These are phyloP conservation scores for Paramecium sonneborni DNA, from an alignment of 73 alveolate genomes.

Conservation along the genomic window DNA sequence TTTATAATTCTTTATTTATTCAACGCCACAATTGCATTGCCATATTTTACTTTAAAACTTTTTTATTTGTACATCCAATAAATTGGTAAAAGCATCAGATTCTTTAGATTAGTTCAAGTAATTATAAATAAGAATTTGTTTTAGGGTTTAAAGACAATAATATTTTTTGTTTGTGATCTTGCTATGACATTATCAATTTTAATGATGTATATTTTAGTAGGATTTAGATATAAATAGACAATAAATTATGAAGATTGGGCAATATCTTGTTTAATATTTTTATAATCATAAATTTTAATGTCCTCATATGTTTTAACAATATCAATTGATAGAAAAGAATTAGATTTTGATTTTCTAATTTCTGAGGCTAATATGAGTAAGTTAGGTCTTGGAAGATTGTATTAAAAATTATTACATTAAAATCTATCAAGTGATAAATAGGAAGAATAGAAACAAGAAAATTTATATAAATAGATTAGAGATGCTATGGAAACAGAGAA, in stretches of 20 bases:
- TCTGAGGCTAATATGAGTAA: slow-evolving; percentile 19
- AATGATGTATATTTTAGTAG: background rate
- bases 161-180: background rate
- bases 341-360: background rate
- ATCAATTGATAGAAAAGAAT: background rate
- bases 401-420: background rate
- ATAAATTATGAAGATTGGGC: slow-evolving; percentile 57
- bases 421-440: background rate
- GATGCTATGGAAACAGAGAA: slow-evolving; percentile 47
- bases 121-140: background rate
- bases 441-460: background rate
- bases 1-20: slow-evolving; percentile 23
- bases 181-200: slow-evolving; percentile 34
- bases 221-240: background rate
- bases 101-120: background rate
- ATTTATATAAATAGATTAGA: background rate
- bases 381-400: slow-evolving; percentile 48
- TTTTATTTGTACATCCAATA: background rate
- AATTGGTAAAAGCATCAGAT: background rate
- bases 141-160: background rate
- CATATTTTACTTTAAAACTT: slow-evolving; percentile 8
- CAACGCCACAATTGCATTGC: slow-evolving; percentile 55
- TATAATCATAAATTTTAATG: slow-evolving; percentile 43
- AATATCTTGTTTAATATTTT: slow-evolving; percentile 18
- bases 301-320: slow-evolving; percentile 30